Base-by-base conservation (phyloP, 805 yeast genomes). In the Spathaspora girioi region DNA sequence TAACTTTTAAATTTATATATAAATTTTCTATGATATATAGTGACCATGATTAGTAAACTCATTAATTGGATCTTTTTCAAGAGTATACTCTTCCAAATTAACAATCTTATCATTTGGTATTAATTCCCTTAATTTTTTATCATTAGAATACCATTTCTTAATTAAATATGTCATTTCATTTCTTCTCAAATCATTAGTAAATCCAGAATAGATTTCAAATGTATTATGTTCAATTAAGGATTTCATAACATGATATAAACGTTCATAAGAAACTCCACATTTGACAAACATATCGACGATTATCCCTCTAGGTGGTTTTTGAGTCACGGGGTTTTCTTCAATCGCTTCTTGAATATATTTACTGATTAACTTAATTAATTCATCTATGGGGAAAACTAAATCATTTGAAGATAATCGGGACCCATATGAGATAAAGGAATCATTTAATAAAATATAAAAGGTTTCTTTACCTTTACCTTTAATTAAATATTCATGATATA, bases 311-410 rank as follows among this genome's bases (percentile, higher is more conserved):
- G 85, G 60, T 64, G 78, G 59, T 53, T 62, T 48, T 73, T 75
- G 70, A 15, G 59, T 54, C 2, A 50, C 55, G 2, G 61, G 59
- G 46, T 63, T 63, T 46, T 70, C 74, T 40, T 71, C 73, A 6
- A 61, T 56, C 1, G 76, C 68, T 42, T 66, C 68, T 45, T 67
- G 66, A 15, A 86, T 72, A 58, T 83, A 77, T 56, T 79, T 80
- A 56, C 85, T 76, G 45, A 89, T 70, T 54, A 86, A 73, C 52
- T 88, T 86, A 57, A 89, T 73, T 45, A 92, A 73, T 50, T 82
- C 84, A 56, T 81, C 81, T 6, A 88, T 76, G 17, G 97, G 96
- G 73, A 92, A 90, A 3, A 91, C 87, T 60, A 82, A 77, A 59
- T 90, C 96, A 42, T 88, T 82, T 20, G 80, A 79, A 49, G 81